Conservation (phyloP, 2,329 filamentous ascomycete species). For the Dryadomyces quercus-mongolicae region DNA sequence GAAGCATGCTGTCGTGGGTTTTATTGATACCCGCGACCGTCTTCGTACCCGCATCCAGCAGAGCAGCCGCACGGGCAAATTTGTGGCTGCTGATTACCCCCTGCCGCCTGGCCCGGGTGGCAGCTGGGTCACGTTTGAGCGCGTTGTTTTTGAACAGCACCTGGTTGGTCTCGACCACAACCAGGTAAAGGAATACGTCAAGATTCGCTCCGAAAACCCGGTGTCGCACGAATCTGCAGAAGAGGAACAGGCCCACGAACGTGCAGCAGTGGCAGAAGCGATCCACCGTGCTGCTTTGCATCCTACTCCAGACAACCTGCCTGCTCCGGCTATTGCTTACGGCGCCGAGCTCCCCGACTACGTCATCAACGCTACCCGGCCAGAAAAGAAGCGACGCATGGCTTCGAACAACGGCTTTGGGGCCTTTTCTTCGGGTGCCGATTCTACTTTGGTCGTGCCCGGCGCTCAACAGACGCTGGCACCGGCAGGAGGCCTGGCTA, state of each 20-base stretch:
- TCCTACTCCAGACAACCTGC: conserved; percentile 29
- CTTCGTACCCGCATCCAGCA: conserved; percentile 47
- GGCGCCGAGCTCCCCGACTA: conserved; percentile 36
- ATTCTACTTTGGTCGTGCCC: neutral
- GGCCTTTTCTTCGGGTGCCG: neutral
- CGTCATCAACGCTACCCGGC: conserved; percentile 16
- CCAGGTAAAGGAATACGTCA: conserved; percentile 51
- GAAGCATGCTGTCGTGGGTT: conserved; percentile 49
- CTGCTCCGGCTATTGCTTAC: conserved; percentile 36
- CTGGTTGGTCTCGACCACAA: conserved; percentile 42
- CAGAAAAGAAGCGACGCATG: conserved; percentile 35
- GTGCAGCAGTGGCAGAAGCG: conserved; percentile 33
- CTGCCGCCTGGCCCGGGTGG: conserved; percentile 46
- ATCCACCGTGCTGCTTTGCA: conserved; percentile 29
- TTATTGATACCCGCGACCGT: conserved; percentile 48
- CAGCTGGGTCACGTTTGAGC: conserved; percentile 53
- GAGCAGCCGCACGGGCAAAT: conserved; percentile 33
- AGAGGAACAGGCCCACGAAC: conserved; percentile 25
- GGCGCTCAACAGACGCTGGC: neutral
- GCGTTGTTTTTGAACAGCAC: conserved; percentile 45
- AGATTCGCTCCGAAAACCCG: conserved; percentile 30
- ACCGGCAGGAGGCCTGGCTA: conserved; percentile 7
- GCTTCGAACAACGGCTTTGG: conserved; percentile 6
- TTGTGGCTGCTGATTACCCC: conserved; percentile 32
- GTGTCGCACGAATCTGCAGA: conserved; percentile 23